phyloP scores from a whole-genome alignment of 2,329 filamentous ascomycete genomes.

The Monilinia vaccinii-corymbosi region DNA sequence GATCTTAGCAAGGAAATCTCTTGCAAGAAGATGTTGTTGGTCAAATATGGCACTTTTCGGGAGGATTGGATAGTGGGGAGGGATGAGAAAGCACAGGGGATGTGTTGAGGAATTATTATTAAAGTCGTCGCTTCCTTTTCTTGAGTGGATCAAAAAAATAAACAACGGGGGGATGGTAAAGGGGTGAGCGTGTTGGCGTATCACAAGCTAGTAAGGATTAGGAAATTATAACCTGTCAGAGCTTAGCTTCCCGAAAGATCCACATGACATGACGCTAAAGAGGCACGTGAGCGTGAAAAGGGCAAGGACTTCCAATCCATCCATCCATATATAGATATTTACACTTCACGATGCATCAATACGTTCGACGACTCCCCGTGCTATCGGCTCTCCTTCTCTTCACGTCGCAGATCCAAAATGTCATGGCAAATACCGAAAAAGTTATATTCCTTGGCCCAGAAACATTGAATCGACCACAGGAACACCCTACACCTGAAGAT shows the following conservation, averaged over 20 bases:
- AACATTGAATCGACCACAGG: constrained; percentile 44
- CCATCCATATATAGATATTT: too few relatives aligned
- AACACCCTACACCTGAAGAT: constrained; percentile 46
- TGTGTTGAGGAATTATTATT: constrained; percentile 12
- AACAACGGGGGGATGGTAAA: constrained; percentile 9
- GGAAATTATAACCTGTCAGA: background rate
- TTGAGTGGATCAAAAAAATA: background rate
- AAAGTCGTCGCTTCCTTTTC: constrained; percentile 10
- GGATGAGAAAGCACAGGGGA: constrained; percentile 9
- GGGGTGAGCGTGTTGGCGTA: constrained; percentile 6
- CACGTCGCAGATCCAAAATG: constrained; percentile 16
- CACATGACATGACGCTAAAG: background rate
- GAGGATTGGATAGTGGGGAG: constrained; percentile 21
- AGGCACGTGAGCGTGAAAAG: too few relatives aligned
- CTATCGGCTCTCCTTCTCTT: constrained; percentile 16
- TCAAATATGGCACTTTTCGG: constrained; percentile 13
- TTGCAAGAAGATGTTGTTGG: constrained; percentile 12
- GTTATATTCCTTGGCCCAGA: constrained; percentile 72
- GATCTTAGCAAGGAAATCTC: constrained; percentile 10
- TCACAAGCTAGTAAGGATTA: background rate
- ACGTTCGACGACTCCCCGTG: background rate
- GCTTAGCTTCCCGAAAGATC: background rate
- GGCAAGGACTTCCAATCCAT: too few relatives aligned
- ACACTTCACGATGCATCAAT: background rate
- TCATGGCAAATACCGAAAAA: constrained; percentile 78